Evolutionary conservation across 2,329 filamentous ascomycete genomes (phyloP).

Genomic region (Fusarium pseudonygamai): DNA sequence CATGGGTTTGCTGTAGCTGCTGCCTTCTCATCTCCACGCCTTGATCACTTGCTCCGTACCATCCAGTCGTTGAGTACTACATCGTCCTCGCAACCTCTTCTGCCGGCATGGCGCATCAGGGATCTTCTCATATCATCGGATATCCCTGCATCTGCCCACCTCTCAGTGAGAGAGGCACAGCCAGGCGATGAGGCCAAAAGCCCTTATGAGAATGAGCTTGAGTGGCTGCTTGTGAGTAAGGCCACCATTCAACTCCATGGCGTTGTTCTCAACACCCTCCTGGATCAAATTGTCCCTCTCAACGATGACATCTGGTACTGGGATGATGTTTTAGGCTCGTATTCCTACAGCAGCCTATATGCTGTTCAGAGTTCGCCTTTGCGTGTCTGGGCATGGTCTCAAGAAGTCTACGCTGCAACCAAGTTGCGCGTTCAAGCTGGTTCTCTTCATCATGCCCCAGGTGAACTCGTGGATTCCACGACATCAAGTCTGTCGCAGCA

Average conservation of each 20-base stretch:
- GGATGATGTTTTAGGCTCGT: slow-evolving; percentile 86
- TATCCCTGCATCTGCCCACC: slow-evolving; percentile 57
- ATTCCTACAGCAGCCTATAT: slow-evolving; percentile 82
- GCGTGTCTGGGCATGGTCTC: slow-evolving; percentile 76
- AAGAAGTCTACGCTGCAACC: slow-evolving; percentile 74
- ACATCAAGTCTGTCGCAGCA: slow-evolving; percentile 56
- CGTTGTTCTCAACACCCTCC: slow-evolving; percentile 76
- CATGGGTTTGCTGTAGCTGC: slow-evolving; percentile 50
- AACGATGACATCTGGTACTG: slow-evolving; percentile 95
- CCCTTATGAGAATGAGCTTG: slow-evolving; percentile 78
- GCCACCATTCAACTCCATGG: slow-evolving; percentile 93
- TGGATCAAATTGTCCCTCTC: slow-evolving; percentile 85
- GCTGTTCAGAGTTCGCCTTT: slow-evolving; percentile 85
- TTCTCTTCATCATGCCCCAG: slow-evolving; percentile 42
- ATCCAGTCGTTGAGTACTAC: slow-evolving; percentile 77
- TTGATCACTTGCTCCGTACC: slow-evolving; percentile 72
- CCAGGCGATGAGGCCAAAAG: slow-evolving; percentile 47
- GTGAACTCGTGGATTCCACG: slow-evolving; percentile 49
- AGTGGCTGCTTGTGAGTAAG: slow-evolving; percentile 92
- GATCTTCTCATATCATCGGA: slow-evolving; percentile 70
- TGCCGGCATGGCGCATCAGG: slow-evolving; percentile 69
- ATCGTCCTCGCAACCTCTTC: slow-evolving; percentile 68
- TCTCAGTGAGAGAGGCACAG: slow-evolving; percentile 40
- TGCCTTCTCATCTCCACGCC: slow-evolving; percentile 61
- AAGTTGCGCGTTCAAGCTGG: slow-evolving; percentile 54